Evolutionary conservation across 176 grass and related monocot genomes (phyloP), one percentile per base, ranked within the genome.

Genomic region (Secale cereale): DNA sequence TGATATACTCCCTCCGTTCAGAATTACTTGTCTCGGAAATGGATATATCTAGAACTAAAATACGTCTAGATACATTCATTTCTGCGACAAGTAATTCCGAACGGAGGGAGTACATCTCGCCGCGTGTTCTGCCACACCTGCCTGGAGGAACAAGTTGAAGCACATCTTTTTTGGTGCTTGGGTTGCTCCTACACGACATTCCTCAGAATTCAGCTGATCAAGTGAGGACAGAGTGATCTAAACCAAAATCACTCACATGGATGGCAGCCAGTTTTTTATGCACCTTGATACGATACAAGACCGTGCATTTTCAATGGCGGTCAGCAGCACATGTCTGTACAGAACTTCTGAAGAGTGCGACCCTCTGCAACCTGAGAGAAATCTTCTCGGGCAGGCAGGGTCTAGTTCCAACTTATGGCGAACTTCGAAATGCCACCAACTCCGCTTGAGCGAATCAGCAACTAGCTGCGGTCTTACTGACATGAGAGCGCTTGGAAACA

Each of bases 181-280:
- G 92, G 76, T 83, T 97, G 82, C 74, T 91, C 59, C 57, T 92
- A 12, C 92, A 97, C 86, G 93, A 97, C 67, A 63, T 97, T 81
- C 92, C 95, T 84, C 61, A 84, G 65, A 83, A 83, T 69, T 65
- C 82, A 62, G 63, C 85, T 66, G 66, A 72, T 65, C 78, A 85
- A 65, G 50, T 28, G 14, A 89, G 93, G 67, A 76, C 63, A 11
- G 77, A 87, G 68, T 93, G 87, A 87, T 71, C 9, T 69, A 57
- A 79, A 54, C 30, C 39, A 3, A 23, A 13, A 9, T 64, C 36
- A 16, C 27, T 74, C 65, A 78, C 6, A 70, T 61, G 67, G 74
- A 40, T 13, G 59, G 27, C 76, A 40, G 20, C 20, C 73, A 52
- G n/a, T n/a, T 77, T 66, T 57, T 67, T 13, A 14, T 79, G 26